A percentile compares a stretch with the other conserved stretches of the same genome.
These are phyloP conservation scores for Suhomyces faveliae DNA, from an alignment of 805 yeast genomes.

Conservation along the genomic window DNA sequence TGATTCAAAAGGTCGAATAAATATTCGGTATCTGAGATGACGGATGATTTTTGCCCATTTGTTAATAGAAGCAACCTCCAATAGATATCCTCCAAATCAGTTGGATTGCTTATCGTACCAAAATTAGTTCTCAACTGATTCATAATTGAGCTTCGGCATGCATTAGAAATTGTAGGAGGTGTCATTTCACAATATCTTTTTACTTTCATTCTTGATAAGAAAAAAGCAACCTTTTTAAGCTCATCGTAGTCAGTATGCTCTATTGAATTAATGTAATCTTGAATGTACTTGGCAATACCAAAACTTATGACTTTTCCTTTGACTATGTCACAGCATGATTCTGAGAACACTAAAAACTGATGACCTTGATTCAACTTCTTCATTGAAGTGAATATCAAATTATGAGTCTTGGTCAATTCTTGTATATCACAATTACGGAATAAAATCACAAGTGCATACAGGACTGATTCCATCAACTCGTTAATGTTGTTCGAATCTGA, in stretches of 20 bases:
- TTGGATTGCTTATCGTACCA: constrained; percentile 4
- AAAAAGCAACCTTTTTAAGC: constrained; percentile 29
- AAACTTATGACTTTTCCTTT: constrained; percentile 46
- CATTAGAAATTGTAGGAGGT: constrained; percentile 28
- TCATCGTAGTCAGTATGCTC: constrained; percentile 15
- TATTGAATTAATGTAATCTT: constrained; percentile 44
- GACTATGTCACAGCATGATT: constrained; percentile 42
- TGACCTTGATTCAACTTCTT: constrained; percentile 29
- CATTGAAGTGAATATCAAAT: constrained; percentile 41
- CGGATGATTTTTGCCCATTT: constrained; percentile 23
- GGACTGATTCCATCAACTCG: constrained; percentile 26
- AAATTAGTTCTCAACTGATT: constrained; percentile 10
- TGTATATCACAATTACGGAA: constrained; percentile 56
- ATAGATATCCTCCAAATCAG: constrained; percentile 38
- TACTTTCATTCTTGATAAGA: constrained; percentile 16
- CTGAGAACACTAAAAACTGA: constrained; percentile 47
- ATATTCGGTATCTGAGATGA: constrained; percentile 18
- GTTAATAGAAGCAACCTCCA: constrained; percentile 52
- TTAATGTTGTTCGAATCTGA: background rate
- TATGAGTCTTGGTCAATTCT: constrained; percentile 48
- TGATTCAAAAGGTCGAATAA: constrained; percentile 15
- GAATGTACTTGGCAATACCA: constrained; percentile 44
- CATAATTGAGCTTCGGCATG: constrained; percentile 21
- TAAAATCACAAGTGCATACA: constrained; percentile 48
- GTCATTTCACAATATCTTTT: constrained; percentile 10